These are phyloP conservation scores for Termitomyces sp. DNA, from an alignment of 768 basidiomycete species.

Conservation along the genomic window DNA sequence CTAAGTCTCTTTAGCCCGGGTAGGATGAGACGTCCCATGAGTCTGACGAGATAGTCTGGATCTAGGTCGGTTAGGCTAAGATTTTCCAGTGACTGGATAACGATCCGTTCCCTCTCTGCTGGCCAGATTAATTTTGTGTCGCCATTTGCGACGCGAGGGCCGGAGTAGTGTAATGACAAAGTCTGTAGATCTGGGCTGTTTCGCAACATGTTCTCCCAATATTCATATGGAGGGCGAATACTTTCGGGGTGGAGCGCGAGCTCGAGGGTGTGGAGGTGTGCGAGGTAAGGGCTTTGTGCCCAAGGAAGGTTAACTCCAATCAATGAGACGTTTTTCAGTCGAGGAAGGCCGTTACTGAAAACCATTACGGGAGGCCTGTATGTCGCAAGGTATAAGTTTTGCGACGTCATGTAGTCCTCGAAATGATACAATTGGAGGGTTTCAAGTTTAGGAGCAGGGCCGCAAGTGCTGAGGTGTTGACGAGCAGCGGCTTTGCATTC, in stretches of 20 bases:
- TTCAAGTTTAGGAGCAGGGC: conserved; percentile 48
- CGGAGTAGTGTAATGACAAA: conserved; percentile 54
- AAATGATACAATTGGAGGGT: conserved; percentile 63
- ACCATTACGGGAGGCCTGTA: conserved; percentile 52
- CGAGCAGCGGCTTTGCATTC: conserved; percentile 52
- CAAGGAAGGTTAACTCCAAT: conserved; percentile 65
- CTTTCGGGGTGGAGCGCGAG: conserved; percentile 55
- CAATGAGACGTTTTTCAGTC: conserved; percentile 48
- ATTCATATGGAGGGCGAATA: conserved; percentile 48
- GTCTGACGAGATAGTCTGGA: conserved; percentile 41
- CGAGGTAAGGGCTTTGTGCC: conserved; percentile 44
- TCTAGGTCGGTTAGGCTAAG: conserved; percentile 52
- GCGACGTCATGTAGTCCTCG: conserved; percentile 45
- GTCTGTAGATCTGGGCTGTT: conserved; percentile 39
- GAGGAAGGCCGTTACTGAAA: conserved; percentile 47
- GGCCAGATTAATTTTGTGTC: conserved; percentile 33
- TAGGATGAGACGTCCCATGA: conserved; percentile 40
- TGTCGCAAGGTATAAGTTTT: conserved; percentile 51
- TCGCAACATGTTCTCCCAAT: conserved; percentile 51
- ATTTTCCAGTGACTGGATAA: conserved; percentile 32
- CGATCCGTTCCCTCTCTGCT: conserved; percentile 24
- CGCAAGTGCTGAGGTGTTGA: conserved; percentile 42
- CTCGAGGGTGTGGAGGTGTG: conserved; percentile 43
- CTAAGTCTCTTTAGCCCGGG: conserved; percentile 39
- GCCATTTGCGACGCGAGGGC: conserved; percentile 33